Conservation (phyloP, 1,284 basidiomycete genomes). For the Boletus holoroseus region DNA sequence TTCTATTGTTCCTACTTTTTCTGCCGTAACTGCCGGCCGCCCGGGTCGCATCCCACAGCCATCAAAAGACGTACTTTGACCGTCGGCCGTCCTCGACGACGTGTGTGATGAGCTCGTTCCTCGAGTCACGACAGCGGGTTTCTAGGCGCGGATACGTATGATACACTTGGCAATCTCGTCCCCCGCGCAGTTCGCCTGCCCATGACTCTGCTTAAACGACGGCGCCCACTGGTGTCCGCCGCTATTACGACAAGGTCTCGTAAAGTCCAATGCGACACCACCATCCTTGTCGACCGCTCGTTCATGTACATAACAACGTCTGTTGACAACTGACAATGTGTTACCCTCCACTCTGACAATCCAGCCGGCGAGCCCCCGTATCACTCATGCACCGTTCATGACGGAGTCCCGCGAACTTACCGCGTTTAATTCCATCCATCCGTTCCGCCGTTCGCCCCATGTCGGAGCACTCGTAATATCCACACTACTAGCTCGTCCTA, state of each 20-base stretch:
- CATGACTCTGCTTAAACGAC: background rate
- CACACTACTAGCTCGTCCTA: too few relatives aligned
- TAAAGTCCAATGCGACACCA: background rate
- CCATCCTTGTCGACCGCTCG: too few relatives aligned
- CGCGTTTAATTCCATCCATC: slow-evolving; percentile 5
- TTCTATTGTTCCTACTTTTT: slow-evolving; percentile 24
- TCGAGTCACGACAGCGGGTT: slow-evolving; percentile 1
- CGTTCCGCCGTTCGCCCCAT: background rate
- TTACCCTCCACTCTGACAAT: background rate
- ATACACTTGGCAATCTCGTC: background rate
- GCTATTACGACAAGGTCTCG: background rate
- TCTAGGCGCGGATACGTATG: background rate
- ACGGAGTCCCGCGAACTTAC: slow-evolving; percentile 10
- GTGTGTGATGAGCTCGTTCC: background rate
- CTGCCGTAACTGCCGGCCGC: slow-evolving; percentile 28
- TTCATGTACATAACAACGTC: background rate
- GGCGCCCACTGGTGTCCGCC: background rate
- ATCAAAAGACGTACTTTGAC: slow-evolving; percentile 2
- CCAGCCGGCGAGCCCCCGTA: background rate
- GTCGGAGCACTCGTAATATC: background rate
- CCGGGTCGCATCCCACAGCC: slow-evolving; percentile 17
- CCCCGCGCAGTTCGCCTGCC: background rate
- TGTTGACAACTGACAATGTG: slow-evolving; percentile 2
- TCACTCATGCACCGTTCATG: background rate
- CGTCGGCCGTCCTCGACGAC: background rate